Percentiles rank a stretch among this genome's conserved stretches.
Evolutionary conservation across 2,329 filamentous ascomycete genomes (phyloP).

Genomic region (Gnomoniopsis sp.): DNA sequence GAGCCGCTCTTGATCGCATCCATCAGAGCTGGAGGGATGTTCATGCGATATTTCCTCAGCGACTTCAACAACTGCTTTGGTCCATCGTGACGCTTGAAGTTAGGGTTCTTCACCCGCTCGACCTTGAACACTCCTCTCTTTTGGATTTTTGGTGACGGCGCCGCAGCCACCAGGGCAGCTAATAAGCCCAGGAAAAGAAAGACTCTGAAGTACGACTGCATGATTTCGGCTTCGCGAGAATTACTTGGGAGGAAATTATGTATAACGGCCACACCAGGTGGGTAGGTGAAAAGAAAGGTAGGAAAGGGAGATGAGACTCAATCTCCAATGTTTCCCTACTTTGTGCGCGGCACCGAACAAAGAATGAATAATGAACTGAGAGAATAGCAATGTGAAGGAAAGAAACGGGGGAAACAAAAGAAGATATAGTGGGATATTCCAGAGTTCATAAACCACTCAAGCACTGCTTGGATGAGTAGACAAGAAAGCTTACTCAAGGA

Average conservation of each 20-base stretch:
- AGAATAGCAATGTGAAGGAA: neutral
- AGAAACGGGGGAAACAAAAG: neutral
- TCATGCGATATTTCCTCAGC: slow-evolving; percentile 65
- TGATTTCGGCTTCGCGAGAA: slow-evolving; percentile 15
- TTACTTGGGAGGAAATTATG: neutral
- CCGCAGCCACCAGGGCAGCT: slow-evolving; percentile 43
- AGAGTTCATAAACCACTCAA: slow-evolving; percentile 13
- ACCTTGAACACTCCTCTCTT: slow-evolving; percentile 59
- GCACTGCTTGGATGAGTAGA: slow-evolving; percentile 1
- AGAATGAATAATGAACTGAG: slow-evolving; percentile 2
- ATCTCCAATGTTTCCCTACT: slow-evolving; percentile 11
- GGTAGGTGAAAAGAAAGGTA: slow-evolving; percentile 12
- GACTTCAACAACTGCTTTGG: slow-evolving; percentile 60
- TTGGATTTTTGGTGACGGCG: slow-evolving; percentile 35
- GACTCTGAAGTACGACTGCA: slow-evolving; percentile 24
- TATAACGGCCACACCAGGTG: slow-evolving; percentile 25
- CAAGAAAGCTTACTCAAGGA: neutral
- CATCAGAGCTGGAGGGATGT: slow-evolving; percentile 40
- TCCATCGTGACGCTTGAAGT: slow-evolving; percentile 55
- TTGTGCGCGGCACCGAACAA: slow-evolving; percentile 14
- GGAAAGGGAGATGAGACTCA: slow-evolving; percentile 10
- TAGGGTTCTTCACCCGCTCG: slow-evolving; percentile 52
- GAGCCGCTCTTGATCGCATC: slow-evolving; percentile 31
- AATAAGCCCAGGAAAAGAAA: slow-evolving; percentile 44
- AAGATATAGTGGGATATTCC: neutral